These are phyloP conservation scores for Imleria badia DNA, from an alignment of 768 basidiomycete genomes.

Conservation along the genomic window DNA sequence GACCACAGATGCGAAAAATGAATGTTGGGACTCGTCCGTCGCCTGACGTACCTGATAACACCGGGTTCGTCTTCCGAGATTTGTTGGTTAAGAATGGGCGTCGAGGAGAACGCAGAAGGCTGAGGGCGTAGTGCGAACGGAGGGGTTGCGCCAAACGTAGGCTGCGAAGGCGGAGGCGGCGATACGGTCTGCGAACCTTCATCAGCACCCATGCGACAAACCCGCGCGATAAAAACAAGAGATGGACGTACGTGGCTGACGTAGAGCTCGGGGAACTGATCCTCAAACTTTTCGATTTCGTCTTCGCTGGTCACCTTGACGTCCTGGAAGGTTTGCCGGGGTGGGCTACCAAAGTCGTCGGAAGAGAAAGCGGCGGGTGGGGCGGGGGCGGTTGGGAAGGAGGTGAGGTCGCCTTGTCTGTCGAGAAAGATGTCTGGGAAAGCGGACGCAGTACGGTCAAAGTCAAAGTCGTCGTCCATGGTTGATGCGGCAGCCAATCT, in stretches of 20 bases:
- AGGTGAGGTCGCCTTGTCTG: slow-evolving; percentile 55
- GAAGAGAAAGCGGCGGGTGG: slow-evolving; percentile 57
- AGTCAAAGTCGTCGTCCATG: no score
- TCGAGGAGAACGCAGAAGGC: slow-evolving; percentile 65
- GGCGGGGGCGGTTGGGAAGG: slow-evolving; percentile 33
- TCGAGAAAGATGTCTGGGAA: slow-evolving; percentile 86
- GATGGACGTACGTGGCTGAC: slow-evolving; percentile 38
- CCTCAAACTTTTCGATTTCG: slow-evolving; percentile 83
- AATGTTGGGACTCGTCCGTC: no score
- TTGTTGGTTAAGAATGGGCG: slow-evolving; percentile 69
- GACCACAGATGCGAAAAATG: no score
- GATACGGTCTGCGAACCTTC: slow-evolving; percentile 35
- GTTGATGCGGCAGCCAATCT: no score
- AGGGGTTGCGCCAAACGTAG: slow-evolving; percentile 47
- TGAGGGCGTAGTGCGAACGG: slow-evolving; percentile 83
- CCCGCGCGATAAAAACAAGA: slow-evolving; percentile 10
- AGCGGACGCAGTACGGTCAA: no score
- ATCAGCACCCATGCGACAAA: slow-evolving; percentile 5
- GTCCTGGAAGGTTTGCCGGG: slow-evolving; percentile 40
- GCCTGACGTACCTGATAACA: no score
- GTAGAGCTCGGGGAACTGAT: slow-evolving; percentile 80
- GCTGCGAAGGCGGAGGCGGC: slow-evolving; percentile 27
- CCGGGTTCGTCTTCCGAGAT: slow-evolving; percentile 76
- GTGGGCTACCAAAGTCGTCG: slow-evolving; percentile 59
- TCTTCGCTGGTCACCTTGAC: slow-evolving; percentile 85